Conservation (phyloP, 306 rosid species). For the Malus orientalis region DNA sequence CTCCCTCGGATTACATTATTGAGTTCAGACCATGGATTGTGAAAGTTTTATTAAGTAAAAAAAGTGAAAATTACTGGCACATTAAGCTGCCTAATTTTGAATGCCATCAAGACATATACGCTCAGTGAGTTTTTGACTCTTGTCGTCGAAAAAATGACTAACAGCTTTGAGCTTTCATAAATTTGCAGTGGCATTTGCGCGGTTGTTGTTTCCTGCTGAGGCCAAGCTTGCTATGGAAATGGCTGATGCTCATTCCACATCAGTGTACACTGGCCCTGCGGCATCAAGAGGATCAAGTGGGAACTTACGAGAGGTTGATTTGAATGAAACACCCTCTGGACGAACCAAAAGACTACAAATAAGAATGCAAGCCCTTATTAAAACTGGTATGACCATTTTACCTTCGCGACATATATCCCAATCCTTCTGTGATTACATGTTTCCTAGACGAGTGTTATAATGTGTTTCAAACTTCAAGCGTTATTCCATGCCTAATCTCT, state of each 20-base stretch:
- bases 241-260: constrained; percentile 55
- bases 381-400: constrained; percentile 55
- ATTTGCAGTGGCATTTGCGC: constrained; percentile 75
- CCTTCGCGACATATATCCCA: neutral
- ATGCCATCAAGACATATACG: neutral
- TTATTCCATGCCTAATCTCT: neutral
- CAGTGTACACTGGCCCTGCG: constrained; percentile 12
- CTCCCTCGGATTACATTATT: neutral
- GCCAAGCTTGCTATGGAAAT: constrained; percentile 74
- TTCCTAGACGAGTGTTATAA: neutral
- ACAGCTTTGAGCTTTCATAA: neutral
- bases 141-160: constrained; percentile 1
- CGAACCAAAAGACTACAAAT: constrained; percentile 53
- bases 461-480: neutral
- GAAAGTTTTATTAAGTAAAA: neutral
- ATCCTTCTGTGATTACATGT: neutral
- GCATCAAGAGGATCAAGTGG: constrained; percentile 43
- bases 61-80: neutral
- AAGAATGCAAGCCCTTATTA: constrained; percentile 52
- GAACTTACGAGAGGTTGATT: constrained; percentile 56
- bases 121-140: neutral
- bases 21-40: neutral
- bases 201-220: constrained; percentile 67
- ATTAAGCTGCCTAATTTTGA: neutral
- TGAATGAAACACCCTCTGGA: constrained; percentile 66